Base-by-base conservation (phyloP, 2,329 filamentous ascomycete species). In the Epichloe elymi region DNA sequence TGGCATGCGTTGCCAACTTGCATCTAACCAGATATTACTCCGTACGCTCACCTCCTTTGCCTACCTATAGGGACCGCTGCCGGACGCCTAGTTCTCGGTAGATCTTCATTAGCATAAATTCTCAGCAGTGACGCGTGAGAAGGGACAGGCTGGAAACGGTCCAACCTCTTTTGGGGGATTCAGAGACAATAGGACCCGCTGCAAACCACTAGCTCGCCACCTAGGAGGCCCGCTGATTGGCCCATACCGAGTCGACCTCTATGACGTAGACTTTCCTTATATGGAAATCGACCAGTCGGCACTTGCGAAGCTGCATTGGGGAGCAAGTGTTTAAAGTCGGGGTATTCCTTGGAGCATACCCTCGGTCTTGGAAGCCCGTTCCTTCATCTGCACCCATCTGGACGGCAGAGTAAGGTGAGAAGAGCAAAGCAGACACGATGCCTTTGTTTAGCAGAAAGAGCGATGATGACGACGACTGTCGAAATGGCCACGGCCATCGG, bases 401-500 rank as follows among this genome's bases (percentile, higher is more conserved):
- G 26, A 30, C n/a, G 38, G 39, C 23, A 36, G 40, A 36, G 39
- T 30, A 15, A 26, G 8, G 30, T 15, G 30, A 23, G 26, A 14
- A 12, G 30, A 39, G 30, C 30, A n/a, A 14, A 26, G 23, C 41
- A 36, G 36, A 38, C 52, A 60, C 51, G 23, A 67, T 68, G 65
- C 65, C 65, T 40, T 57, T 69, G 41, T 64, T 70, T 58, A 58
- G 60, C 20, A 65, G 59, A 60, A 54, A 53, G 14, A 55, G 55
- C 23, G 47, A 57, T 41, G 59, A 60, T 14, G 47, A 57, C 46
- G 59, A 60, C n/a, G 54, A 57, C 49, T 58, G 54, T 20, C 52
- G 53, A 33, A 17, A 39, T 39, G 57, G 57, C 12, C 53, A 54
- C 12, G 52, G 53, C 43, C 53, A n/a, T 8, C 40, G 46, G 42